These are phyloP conservation scores for Colletotrichum destructivum DNA, from an alignment of 2,329 filamentous ascomycete genomes.

Conservation along the genomic window DNA sequence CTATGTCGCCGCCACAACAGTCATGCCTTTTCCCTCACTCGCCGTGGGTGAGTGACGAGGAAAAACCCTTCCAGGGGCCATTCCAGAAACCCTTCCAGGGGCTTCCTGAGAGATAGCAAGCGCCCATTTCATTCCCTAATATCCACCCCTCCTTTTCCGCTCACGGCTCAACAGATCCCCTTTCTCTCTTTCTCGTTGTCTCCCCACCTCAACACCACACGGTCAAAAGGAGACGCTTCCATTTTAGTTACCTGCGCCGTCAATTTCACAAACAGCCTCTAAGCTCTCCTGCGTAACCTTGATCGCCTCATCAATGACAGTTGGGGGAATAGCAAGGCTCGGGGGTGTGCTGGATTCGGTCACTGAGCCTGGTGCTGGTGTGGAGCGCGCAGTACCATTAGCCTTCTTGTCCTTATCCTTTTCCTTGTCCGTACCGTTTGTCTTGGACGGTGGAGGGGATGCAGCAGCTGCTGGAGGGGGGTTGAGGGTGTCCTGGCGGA, in stretches of 20 bases:
- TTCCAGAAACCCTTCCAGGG: too few relatives aligned
- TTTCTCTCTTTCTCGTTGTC: neutral
- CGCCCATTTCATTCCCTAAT: neutral
- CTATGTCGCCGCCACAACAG: neutral
- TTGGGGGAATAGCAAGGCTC: conserved; percentile 70
- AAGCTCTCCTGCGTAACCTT: conserved; percentile 72
- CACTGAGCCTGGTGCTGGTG: conserved; percentile 25
- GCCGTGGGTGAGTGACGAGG: neutral
- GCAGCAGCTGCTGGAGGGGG: conserved; percentile 49
- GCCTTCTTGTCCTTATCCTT: conserved; percentile 39
- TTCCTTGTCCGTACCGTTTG: conserved; percentile 47
- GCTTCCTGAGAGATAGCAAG: neutral
- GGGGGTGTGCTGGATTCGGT: conserved; percentile 45
- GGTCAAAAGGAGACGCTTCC: neutral
- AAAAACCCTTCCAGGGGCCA: too few relatives aligned
- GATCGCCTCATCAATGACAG: conserved; percentile 75
- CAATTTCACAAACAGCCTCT: conserved; percentile 63
- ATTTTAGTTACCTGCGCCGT: conserved; percentile 37
- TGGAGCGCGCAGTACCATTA: conserved; percentile 33
- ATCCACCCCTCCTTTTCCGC: neutral
- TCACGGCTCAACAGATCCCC: neutral
- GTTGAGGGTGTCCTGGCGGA: conserved; percentile 65
- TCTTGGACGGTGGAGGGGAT: conserved; percentile 44
- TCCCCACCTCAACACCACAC: neutral
- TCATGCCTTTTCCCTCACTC: neutral